Percentiles rank a stretch among this genome's conserved stretches.
These are phyloP conservation scores for Phytophthora boehmeriae DNA, from an alignment of 352 stramenopile genomes.

Conservation along the genomic window DNA sequence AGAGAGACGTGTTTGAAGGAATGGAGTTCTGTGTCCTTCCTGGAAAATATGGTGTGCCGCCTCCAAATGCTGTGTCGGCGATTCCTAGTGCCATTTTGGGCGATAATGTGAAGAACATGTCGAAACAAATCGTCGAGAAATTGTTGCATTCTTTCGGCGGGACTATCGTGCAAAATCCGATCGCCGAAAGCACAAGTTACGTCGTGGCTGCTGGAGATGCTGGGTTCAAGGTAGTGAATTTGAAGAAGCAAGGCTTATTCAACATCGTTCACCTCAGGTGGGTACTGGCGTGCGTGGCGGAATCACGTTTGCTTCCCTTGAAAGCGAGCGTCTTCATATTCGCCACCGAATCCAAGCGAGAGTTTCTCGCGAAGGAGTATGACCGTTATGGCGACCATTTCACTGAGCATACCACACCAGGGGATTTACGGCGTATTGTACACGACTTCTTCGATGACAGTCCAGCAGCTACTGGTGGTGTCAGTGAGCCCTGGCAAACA, in stretches of 20 bases:
- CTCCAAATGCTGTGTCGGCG: conserved; percentile 8
- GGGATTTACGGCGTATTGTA: conserved; percentile 62
- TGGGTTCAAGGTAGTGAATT: conserved; percentile 80
- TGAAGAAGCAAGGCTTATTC: conserved; percentile 83
- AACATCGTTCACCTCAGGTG: conserved; percentile 75
- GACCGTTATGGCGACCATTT: conserved; percentile 79
- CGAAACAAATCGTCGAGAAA: conserved; percentile 81
- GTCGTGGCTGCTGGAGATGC: conserved; percentile 65
- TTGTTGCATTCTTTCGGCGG: conserved; percentile 71
- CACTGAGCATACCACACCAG: conserved; percentile 53
- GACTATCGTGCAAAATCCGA: conserved; percentile 79
- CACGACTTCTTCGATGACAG: conserved; percentile 34
- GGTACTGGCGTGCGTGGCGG: conserved; percentile 53
- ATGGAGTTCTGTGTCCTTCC: conserved; percentile 84
- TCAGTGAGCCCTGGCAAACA: conserved; percentile 48
- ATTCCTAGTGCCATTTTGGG: conserved; percentile 45
- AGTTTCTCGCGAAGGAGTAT: conserved; percentile 68
- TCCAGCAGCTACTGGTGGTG: not conserved
- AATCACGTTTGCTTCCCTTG: conserved; percentile 36
- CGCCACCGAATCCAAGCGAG: conserved; percentile 58
- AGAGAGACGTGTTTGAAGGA: conserved; percentile 66
- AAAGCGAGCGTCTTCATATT: conserved; percentile 78
- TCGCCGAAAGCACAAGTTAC: conserved; percentile 63
- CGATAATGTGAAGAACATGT: conserved; percentile 39
- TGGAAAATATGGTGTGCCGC: conserved; percentile 63